Conservation (phyloP, 306 rosid genomes). For the Heteromeles arbutifolia region DNA sequence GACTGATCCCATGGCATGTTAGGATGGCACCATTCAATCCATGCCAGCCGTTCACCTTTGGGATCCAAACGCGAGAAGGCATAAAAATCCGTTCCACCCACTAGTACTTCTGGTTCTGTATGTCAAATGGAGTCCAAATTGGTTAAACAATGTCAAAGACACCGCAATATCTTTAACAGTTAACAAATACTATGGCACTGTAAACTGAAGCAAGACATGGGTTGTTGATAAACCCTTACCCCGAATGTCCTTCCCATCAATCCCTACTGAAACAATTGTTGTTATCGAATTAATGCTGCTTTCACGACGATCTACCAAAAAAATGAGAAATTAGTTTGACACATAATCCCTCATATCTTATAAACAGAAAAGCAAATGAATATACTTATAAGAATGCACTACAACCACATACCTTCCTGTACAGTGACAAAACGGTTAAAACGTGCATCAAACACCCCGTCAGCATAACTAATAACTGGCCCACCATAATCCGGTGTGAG, state of each 20-base stretch:
- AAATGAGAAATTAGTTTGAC: neutral
- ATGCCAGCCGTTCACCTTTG: constrained; percentile 66
- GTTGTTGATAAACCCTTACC: constrained; percentile 35
- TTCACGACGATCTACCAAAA: constrained; percentile 60
- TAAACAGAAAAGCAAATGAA: neutral
- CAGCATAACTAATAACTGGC: constrained; percentile 71
- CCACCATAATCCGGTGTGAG: constrained; percentile 79
- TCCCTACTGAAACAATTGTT: constrained; percentile 55
- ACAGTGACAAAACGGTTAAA: constrained; percentile 67
- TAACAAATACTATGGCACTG: neutral
- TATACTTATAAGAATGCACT: neutral
- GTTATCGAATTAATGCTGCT: constrained; percentile 57
- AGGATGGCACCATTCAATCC: constrained; percentile 97
- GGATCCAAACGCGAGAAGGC: constrained; percentile 87
- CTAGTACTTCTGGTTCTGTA: constrained; percentile 66
- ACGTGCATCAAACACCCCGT: constrained; percentile 73
- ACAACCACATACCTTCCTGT: constrained; percentile 54
- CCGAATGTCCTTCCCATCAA: constrained; percentile 44
- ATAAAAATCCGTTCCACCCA: constrained; percentile 81
- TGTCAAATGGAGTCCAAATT: constrained; percentile 13
- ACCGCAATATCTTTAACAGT: neutral
- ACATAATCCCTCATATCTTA: neutral
- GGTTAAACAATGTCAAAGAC: neutral
- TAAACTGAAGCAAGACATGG: neutral
- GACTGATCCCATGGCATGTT: constrained; percentile 96